Evolutionary conservation across 2,329 filamentous ascomycete genomes (phyloP).

Genomic region (Fusarium mundagurra): DNA sequence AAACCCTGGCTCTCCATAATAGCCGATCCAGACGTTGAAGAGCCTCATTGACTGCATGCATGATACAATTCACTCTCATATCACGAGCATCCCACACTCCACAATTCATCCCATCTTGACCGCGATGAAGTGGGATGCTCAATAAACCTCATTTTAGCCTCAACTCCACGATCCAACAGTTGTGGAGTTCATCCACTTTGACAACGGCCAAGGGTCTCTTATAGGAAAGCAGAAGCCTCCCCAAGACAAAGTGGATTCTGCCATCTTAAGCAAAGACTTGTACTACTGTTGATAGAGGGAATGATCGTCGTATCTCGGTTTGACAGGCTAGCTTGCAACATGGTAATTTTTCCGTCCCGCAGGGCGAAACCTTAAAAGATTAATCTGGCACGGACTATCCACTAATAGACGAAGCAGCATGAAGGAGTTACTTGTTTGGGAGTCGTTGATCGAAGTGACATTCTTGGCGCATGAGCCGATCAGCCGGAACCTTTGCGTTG

Average conservation of each 20-base stretch:
- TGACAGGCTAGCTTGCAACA: neutral
- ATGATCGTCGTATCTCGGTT: neutral
- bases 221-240: neutral
- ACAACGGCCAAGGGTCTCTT: neutral
- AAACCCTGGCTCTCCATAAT: accelerated
- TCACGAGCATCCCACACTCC: neutral
- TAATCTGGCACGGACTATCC: neutral
- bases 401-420: neutral
- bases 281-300: neutral
- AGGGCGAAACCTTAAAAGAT: neutral
- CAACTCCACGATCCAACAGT: neutral
- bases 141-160: neutral
- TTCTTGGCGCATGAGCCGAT: neutral
- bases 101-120: neutral
- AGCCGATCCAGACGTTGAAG: neutral
- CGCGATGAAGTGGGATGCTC: conserved; percentile 1
- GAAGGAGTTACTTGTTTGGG: neutral
- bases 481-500: neutral
- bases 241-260: neutral
- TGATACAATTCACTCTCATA: neutral
- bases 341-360: conserved; percentile 11
- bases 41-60: neutral
- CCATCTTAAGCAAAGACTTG: neutral
- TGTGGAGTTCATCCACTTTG: neutral
- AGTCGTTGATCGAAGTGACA: neutral